phyloP scores from a whole-genome alignment of 257 asterid species.

The Hygrophila difformis region DNA sequence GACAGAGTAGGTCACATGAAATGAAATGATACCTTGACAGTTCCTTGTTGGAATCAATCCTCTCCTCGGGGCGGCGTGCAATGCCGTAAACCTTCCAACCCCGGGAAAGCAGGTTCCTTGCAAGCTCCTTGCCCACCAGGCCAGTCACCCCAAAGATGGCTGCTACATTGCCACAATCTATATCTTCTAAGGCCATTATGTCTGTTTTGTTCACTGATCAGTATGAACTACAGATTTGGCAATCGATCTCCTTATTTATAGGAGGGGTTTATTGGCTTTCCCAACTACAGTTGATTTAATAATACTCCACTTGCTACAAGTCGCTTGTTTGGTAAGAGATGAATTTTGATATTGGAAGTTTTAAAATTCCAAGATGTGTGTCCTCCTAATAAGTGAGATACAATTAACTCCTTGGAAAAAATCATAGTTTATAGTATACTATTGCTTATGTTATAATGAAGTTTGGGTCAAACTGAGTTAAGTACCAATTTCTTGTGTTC shows the following conservation, averaged over 20 bases:
- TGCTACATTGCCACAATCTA: too few relatives aligned
- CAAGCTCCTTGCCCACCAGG: slow-evolving; percentile 76
- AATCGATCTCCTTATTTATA: slow-evolving; percentile 22
- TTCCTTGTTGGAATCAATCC: neutral
- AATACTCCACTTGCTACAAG: slow-evolving; percentile 5
- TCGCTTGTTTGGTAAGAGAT: slow-evolving; percentile 8
- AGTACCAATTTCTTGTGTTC: too few relatives aligned
- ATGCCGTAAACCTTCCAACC: slow-evolving; percentile 80
- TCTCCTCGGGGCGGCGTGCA: slow-evolving; percentile 33
- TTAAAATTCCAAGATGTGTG: too few relatives aligned
- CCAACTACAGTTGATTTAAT: too few relatives aligned
- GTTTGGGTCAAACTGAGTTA: too few relatives aligned
- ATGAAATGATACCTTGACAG: slow-evolving; percentile 43
- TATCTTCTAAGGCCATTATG: too few relatives aligned
- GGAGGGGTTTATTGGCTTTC: slow-evolving; percentile 24
- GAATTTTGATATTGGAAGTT: too few relatives aligned
- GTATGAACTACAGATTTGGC: neutral
- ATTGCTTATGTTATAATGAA: too few relatives aligned
- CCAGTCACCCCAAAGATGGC: slow-evolving; percentile 80
- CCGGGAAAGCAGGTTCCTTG: slow-evolving; percentile 38
- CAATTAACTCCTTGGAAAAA: too few relatives aligned
- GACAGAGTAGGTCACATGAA: slow-evolving; percentile 56
- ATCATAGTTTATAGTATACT: too few relatives aligned
- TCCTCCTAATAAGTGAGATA: too few relatives aligned
- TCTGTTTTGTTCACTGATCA: too few relatives aligned